Evolutionary conservation across 192 early-diverging fungal species (phyloP).

Genomic region (Obelidium mucronatum): DNA sequence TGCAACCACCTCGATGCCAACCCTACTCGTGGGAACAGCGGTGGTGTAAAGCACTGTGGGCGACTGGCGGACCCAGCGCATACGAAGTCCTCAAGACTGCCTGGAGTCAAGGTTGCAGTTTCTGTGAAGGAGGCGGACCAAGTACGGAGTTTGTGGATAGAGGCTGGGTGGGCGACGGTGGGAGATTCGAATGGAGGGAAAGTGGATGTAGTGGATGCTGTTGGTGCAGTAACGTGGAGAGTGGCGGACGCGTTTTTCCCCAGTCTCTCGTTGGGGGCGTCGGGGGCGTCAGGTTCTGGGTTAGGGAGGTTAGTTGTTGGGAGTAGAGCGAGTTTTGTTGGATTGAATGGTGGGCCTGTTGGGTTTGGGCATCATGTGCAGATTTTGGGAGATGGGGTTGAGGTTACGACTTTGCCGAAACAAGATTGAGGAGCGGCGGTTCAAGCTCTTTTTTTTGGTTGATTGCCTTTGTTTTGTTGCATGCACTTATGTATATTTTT

Average conservation of each 20-base stretch:
- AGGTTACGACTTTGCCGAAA: slow-evolving; percentile 27
- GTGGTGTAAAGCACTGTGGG: slow-evolving; percentile 59
- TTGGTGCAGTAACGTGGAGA: slow-evolving; percentile 73
- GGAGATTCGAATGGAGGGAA: slow-evolving; percentile 45
- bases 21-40: slow-evolving; percentile 67
- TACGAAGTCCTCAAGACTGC: slow-evolving; percentile 59
- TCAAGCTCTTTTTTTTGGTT: no score
- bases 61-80: slow-evolving; percentile 56
- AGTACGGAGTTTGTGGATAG: slow-evolving; percentile 73
- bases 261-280: no score
- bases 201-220: slow-evolving; percentile 64
- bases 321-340: slow-evolving; percentile 61
- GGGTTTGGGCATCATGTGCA: slow-evolving; percentile 61
- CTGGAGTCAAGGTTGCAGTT: slow-evolving; percentile 68
- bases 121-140: slow-evolving; percentile 56
- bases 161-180: slow-evolving; percentile 72
- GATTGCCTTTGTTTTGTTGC: no score
- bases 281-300: slow-evolving; percentile 25
- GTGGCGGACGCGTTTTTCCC: slow-evolving; percentile 65
- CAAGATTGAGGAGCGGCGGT: slow-evolving; percentile 49
- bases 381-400: slow-evolving; percentile 66
- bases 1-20: slow-evolving; percentile 68
- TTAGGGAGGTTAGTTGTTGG: slow-evolving; percentile 42
- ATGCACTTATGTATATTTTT: no score
- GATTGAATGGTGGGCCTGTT: slow-evolving; percentile 63